These are phyloP conservation scores for Penicillium diatomitis DNA, from an alignment of 495 filamentous ascomycete species.

Conservation along the genomic window DNA sequence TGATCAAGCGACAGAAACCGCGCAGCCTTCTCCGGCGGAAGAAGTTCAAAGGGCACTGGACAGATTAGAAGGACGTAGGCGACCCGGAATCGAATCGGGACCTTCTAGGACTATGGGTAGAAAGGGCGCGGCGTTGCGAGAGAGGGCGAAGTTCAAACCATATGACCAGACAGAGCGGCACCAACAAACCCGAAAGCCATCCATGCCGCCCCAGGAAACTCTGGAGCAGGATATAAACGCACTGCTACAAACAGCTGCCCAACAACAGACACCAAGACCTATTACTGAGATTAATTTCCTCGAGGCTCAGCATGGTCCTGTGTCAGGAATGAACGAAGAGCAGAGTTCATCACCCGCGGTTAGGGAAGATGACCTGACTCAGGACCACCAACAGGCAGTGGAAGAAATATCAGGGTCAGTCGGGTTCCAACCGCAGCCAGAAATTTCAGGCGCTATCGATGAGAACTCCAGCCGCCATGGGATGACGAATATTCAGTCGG, in stretches of 20 bases:
- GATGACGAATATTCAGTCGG: background rate
- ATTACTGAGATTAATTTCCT: slow-evolving; percentile 4
- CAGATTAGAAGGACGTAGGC: background rate
- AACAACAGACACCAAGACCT: background rate
- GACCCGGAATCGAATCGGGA: background rate
- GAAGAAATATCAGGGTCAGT: background rate
- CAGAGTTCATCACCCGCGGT: background rate
- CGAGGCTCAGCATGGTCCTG: background rate
- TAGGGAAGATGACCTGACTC: background rate
- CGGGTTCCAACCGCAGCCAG: background rate
- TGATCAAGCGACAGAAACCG: background rate
- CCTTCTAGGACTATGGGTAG: background rate
- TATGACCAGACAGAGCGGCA: slow-evolving; percentile 2
- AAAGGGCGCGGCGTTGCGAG: slow-evolving; percentile 1
- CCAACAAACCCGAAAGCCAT: background rate
- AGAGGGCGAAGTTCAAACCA: slow-evolving; percentile 1
- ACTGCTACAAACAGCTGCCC: background rate
- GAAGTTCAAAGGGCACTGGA: slow-evolving; percentile 1
- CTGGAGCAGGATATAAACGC: slow-evolving; percentile 5
- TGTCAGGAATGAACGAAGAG: background rate
- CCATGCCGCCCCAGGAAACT: background rate
- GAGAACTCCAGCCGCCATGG: background rate
- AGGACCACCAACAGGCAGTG: background rate
- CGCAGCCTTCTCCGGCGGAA: background rate
- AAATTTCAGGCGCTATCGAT: background rate